Evolutionary conservation across 1,139 yeast species (phyloP).

Genomic region (Yamadazyma membranifaciens): DNA sequence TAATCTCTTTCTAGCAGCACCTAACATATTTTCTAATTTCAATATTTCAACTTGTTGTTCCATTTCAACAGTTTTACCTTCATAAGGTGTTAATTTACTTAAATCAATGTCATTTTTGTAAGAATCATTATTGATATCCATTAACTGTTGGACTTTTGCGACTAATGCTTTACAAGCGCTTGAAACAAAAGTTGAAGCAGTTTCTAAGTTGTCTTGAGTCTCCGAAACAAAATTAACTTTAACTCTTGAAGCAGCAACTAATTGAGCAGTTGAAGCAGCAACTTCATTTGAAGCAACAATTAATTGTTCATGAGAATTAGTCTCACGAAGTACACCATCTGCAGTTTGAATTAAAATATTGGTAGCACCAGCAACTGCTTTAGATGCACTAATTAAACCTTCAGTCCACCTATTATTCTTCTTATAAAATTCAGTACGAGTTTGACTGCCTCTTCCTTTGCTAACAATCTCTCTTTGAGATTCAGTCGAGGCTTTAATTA

Average conservation of each 20-base stretch:
- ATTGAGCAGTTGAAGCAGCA: constrained; percentile 89
- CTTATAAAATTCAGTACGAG: constrained; percentile 77
- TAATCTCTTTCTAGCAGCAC: constrained; percentile 72
- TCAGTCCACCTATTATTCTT: constrained; percentile 94
- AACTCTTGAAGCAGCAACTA: constrained; percentile 89
- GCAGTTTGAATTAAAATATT: constrained; percentile 79
- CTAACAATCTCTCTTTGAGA: constrained; percentile 82
- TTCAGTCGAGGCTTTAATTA: constrained; percentile 75
- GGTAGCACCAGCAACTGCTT: constrained; percentile 84
- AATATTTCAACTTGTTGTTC: constrained; percentile 91
- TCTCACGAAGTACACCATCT: constrained; percentile 70
- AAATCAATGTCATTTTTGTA: constrained; percentile 57
- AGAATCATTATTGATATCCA: constrained; percentile 42
- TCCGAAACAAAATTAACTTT: constrained; percentile 77
- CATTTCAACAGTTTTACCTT: constrained; percentile 86
- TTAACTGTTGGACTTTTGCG: constrained; percentile 60
- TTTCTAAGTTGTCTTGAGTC: constrained; percentile 73
- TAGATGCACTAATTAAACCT: constrained; percentile 88
- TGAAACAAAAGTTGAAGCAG: constrained; percentile 67
- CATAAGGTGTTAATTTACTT: constrained; percentile 69
- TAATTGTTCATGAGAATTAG: constrained; percentile 74
- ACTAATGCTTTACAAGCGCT: constrained; percentile 75
- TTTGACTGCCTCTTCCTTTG: constrained; percentile 63
- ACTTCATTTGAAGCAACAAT: constrained; percentile 92
- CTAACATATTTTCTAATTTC: constrained; percentile 73